These are phyloP conservation scores for Colletotrichum tropicicola DNA, from an alignment of 2,329 filamentous ascomycete species.

Conservation along the genomic window DNA sequence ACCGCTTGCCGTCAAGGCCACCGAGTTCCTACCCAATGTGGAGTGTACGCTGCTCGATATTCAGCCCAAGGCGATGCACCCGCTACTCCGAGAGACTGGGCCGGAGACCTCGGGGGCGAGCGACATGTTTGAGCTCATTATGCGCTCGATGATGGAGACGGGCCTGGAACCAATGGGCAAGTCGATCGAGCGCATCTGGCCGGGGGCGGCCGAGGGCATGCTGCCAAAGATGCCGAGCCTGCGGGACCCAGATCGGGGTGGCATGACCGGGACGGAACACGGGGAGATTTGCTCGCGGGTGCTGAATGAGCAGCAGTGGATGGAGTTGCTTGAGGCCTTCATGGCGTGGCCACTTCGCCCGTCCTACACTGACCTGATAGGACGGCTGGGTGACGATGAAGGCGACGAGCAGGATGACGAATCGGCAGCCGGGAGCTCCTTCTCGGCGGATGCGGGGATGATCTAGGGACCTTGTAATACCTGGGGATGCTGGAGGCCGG, in stretches of 20 bases:
- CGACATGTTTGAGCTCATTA: constrained; percentile 63
- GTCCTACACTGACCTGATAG: constrained; percentile 56
- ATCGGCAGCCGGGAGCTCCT: neutral
- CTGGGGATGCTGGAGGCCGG: no score
- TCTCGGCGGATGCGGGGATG: neutral
- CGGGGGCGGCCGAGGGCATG: constrained; percentile 66
- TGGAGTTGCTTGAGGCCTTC: constrained; percentile 68
- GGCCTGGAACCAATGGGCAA: constrained; percentile 46
- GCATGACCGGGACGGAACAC: constrained; percentile 47
- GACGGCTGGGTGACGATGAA: constrained; percentile 43
- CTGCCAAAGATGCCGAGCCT: constrained; percentile 57
- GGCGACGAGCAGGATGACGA: constrained; percentile 13
- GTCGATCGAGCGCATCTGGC: constrained; percentile 62
- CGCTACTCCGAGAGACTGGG: constrained; percentile 56
- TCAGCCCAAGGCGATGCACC: constrained; percentile 65
- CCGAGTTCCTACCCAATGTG: constrained; percentile 75
- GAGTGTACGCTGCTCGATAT: constrained; percentile 71
- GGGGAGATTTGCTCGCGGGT: constrained; percentile 54
- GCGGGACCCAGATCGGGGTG: constrained; percentile 57
- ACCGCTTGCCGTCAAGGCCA: constrained; percentile 64
- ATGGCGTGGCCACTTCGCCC: constrained; percentile 73
- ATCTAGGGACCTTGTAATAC: no score
- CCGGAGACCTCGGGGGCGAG: constrained; percentile 49
- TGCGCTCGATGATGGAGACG: constrained; percentile 48
- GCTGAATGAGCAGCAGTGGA: constrained; percentile 63